Percentiles rank a stretch among this genome's conserved stretches.
Evolutionary conservation across 2,329 filamentous ascomycete species (phyloP).

Genomic region (Blastomyces percursus): DNA sequence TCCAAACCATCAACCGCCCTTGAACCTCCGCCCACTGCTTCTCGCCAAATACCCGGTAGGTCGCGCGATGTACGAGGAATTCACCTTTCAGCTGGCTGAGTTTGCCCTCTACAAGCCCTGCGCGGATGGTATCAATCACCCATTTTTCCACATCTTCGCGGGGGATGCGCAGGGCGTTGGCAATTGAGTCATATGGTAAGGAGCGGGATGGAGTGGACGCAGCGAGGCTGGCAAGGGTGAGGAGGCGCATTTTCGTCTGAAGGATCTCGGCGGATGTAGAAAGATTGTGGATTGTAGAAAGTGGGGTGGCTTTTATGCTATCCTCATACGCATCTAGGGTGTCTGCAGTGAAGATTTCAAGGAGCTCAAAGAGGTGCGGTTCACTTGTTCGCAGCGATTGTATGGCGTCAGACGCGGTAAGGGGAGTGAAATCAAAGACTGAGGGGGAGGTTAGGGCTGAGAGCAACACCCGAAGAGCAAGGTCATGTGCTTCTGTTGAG

Average conservation of each 20-base stretch:
- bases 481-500: constrained; percentile 44
- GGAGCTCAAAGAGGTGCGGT: constrained; percentile 74
- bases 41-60: constrained; percentile 92
- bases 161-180: constrained; percentile 72
- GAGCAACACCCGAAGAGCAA: constrained; percentile 55
- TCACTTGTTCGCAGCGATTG: constrained; percentile 80
- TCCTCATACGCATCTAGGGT: constrained; percentile 92
- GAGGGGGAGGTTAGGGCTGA: constrained; percentile 54
- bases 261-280: constrained; percentile 65
- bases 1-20: constrained; percentile 83
- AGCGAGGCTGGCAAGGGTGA: constrained; percentile 83
- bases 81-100: constrained; percentile 84
- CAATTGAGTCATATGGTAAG: constrained; percentile 77
- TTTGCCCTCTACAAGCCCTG: constrained; percentile 90
- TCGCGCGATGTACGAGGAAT: constrained; percentile 91
- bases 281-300: constrained; percentile 63
- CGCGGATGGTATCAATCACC: constrained; percentile 97
- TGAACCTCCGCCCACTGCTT: constrained; percentile 97
- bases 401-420: constrained; percentile 61
- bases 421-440: constrained; percentile 63
- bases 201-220: constrained; percentile 74
- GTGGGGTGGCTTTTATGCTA: constrained; percentile 57
- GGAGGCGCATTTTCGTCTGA: constrained; percentile 88
- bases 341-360: constrained; percentile 91
- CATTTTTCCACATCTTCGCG: constrained; percentile 86